phyloP scores from a whole-genome alignment of 2,329 filamentous ascomycete species.

The Dothideomycetes sp. region DNA sequence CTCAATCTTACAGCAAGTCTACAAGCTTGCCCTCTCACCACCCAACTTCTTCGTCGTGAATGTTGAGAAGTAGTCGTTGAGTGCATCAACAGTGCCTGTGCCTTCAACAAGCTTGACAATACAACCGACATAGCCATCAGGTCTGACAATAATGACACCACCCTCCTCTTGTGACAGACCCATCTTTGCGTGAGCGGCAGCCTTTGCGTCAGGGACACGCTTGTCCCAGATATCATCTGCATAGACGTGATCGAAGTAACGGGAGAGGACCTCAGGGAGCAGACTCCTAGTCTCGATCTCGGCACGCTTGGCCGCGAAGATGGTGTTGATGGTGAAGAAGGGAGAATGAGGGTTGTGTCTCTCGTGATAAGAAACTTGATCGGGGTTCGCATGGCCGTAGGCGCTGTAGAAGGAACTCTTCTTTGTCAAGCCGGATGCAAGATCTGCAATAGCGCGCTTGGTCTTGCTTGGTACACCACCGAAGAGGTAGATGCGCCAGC shows the following conservation, averaged over 20 bases:
- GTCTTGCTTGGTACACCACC: constrained; percentile 58
- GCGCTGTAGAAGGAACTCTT: constrained; percentile 63
- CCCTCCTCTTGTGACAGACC: constrained; percentile 65
- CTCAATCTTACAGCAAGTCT: too few relatives aligned
- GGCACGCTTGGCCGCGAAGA: constrained; percentile 60
- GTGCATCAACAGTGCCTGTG: constrained; percentile 67
- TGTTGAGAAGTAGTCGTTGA: constrained; percentile 72
- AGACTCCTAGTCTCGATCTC: constrained; percentile 64
- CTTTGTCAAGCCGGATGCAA: constrained; percentile 55
- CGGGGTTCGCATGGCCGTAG: constrained; percentile 54
- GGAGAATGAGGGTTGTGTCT: constrained; percentile 73
- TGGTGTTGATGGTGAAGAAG: constrained; percentile 70
- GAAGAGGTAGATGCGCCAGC: constrained; percentile 79
- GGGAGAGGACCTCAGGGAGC: constrained; percentile 59
- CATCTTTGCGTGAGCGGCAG: constrained; percentile 78
- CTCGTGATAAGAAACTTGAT: constrained; percentile 64
- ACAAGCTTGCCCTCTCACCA: constrained; percentile 21
- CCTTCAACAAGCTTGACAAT: constrained; percentile 68
- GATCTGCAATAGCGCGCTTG: constrained; percentile 56
- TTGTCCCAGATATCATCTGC: constrained; percentile 73
- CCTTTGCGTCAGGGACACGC: constrained; percentile 58
- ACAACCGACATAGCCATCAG: constrained; percentile 78
- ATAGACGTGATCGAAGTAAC: constrained; percentile 76
- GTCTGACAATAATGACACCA: constrained; percentile 73
- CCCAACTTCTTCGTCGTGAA: constrained; percentile 57